Conservation (phyloP, 768 basidiomycete genomes). For the Serendipita indica region DNA sequence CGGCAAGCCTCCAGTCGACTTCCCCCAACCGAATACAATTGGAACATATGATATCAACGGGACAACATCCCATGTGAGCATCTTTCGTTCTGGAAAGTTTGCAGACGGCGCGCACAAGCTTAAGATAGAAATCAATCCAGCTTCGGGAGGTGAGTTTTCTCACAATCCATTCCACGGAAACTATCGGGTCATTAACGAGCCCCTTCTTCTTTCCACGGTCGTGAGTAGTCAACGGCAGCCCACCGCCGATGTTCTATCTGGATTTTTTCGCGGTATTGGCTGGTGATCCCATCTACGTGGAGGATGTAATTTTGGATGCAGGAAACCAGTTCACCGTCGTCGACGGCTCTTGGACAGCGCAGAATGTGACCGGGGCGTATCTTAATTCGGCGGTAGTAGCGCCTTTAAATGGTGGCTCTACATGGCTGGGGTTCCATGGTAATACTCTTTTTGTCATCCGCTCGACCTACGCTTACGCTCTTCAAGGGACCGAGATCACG, state of each 20-base stretch:
- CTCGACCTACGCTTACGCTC: not conserved
- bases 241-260: not conserved
- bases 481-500: not conserved
- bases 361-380: not conserved
- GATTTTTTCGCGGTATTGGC: constrained; percentile 5
- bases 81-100: not conserved
- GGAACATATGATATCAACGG: not conserved
- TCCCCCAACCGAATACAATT: not conserved
- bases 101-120: not conserved
- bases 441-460: not conserved
- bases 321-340: not conserved
- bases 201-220: no score
- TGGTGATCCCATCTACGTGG: not conserved
- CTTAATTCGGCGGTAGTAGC: not conserved
- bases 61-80: not conserved
- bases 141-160: no score
- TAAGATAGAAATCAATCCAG: not conserved
- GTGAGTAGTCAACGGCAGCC: not conserved
- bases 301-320: constrained; percentile 1
- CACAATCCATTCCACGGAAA: no score
- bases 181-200: no score
- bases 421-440: not conserved
- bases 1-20: not conserved
- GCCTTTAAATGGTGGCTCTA: not conserved
- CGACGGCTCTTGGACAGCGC: not conserved